phyloP scores from a whole-genome alignment of 2,329 filamentous ascomycete genomes.

The Aspergillus phoenicis region DNA sequence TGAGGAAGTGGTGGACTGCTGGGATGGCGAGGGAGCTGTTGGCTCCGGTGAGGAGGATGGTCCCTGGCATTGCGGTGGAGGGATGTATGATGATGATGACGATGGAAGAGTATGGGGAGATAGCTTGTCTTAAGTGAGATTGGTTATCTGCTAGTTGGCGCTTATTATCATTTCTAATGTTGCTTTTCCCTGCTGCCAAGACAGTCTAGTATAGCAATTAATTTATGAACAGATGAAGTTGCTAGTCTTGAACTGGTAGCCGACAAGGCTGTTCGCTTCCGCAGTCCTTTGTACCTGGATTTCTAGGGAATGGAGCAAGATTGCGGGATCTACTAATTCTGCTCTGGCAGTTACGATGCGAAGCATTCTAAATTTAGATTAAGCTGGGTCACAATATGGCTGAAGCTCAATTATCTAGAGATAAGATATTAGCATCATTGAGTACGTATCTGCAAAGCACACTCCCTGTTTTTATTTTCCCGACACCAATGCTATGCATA shows the following conservation, averaged over 20 bases:
- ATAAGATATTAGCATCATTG: not conserved
- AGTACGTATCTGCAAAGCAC: not conserved
- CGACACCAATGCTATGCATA: constrained; percentile 6
- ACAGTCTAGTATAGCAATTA: not conserved
- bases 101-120: not conserved
- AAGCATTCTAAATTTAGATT: not conserved
- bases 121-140: too few relatives aligned
- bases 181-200: not conserved
- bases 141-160: not conserved
- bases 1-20: not conserved
- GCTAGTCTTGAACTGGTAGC: not conserved
- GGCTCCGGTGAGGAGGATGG: constrained; percentile 11
- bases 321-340: too few relatives aligned
- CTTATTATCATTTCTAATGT: not conserved
- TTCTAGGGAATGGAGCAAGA: not conserved
- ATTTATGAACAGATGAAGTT: not conserved
- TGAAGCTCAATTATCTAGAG: not conserved
- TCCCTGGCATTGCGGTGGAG: constrained; percentile 4
- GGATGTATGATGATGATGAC: not conserved
- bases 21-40: constrained; percentile 4
- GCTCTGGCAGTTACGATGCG: too few relatives aligned
- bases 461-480: not conserved
- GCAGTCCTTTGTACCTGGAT: not conserved
- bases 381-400: not conserved
- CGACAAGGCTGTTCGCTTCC: not conserved